Evolutionary conservation across 2,329 filamentous ascomycete genomes (phyloP).

Genomic region (Paracoccidioides lutzii): DNA sequence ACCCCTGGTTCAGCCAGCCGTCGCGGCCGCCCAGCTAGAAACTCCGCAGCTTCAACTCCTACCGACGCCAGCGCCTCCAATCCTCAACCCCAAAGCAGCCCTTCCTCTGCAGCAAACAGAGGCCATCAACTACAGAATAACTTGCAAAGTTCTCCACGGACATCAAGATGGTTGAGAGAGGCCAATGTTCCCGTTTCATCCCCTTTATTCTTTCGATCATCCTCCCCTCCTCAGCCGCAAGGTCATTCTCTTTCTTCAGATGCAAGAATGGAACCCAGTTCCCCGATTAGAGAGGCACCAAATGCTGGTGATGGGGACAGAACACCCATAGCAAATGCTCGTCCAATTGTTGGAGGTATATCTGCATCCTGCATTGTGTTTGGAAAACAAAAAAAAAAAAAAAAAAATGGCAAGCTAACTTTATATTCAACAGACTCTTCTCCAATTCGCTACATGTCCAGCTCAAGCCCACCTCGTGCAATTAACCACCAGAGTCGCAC

Average conservation of each 20-base stretch:
- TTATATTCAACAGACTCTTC: slow-evolving; percentile 57
- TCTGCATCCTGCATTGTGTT: background rate
- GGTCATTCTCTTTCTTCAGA: slow-evolving; percentile 21
- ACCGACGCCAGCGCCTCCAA: slow-evolving; percentile 21
- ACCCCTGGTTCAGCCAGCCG: slow-evolving; percentile 31
- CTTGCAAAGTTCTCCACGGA: slow-evolving; percentile 34
- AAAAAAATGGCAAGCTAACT: background rate
- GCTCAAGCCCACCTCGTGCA: slow-evolving; percentile 66
- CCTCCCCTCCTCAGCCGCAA: slow-evolving; percentile 37
- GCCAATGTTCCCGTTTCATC: slow-evolving; percentile 52
- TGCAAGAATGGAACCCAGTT: slow-evolving; percentile 35
- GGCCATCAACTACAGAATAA: slow-evolving; percentile 16
- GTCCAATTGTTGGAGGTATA: slow-evolving; percentile 27
- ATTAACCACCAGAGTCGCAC: slow-evolving; percentile 43
- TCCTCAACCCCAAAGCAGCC: slow-evolving; percentile 21
- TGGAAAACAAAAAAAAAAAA: background rate
- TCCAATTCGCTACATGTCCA: slow-evolving; percentile 79
- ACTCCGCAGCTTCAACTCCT: slow-evolving; percentile 29
- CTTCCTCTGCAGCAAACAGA: slow-evolving; percentile 7
- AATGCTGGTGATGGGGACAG: slow-evolving; percentile 27
- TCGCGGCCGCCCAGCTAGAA: slow-evolving; percentile 29
- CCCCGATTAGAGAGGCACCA: slow-evolving; percentile 32
- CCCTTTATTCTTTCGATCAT: slow-evolving; percentile 64
- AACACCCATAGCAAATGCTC: slow-evolving; percentile 30
- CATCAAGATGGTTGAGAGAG: slow-evolving; percentile 29